Evolutionary conservation across 495 filamentous ascomycete species (phyloP).

Genomic region (Lichina pygmaea): DNA sequence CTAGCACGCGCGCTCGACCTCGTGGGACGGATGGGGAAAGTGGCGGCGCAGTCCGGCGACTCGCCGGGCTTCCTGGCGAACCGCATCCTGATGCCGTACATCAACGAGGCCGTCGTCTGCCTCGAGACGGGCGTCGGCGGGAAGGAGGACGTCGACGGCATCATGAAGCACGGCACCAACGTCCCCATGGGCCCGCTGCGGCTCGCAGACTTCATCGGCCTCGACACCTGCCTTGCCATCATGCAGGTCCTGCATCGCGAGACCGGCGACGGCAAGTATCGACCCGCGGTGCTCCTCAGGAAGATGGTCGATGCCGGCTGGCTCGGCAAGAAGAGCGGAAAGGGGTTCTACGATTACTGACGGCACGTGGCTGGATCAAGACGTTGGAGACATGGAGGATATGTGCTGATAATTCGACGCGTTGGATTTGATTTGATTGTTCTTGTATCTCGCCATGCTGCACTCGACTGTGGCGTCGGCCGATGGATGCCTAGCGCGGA

Average conservation of each 20-base stretch:
- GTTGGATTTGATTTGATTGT: too few relatives aligned
- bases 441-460: too few relatives aligned
- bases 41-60: constrained; percentile 64
- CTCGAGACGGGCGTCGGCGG: constrained; percentile 75
- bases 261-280: constrained; percentile 85
- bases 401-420: too few relatives aligned
- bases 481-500: too few relatives aligned
- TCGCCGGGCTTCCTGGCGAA: constrained; percentile 90
- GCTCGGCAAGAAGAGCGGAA: constrained; percentile 91
- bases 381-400: too few relatives aligned
- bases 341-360: constrained; percentile 79
- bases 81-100: constrained; percentile 94
- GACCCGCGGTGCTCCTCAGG: constrained; percentile 56
- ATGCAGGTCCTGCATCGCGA: constrained; percentile 89
- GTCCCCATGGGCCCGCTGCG: constrained; percentile 93
- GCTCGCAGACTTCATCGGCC: constrained; percentile 87
- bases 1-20: constrained; percentile 65
- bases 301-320: constrained; percentile 98
- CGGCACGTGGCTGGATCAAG: not conserved
- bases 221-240: constrained; percentile 89
- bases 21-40: constrained; percentile 78
- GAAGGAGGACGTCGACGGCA: constrained; percentile 76
- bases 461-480: too few relatives aligned
- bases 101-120: constrained; percentile 95
- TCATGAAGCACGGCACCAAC: constrained; percentile 98